These are phyloP conservation scores for Saccharomyces pastorianus DNA, from an alignment of 1,139 yeast genomes.

Conservation along the genomic window DNA sequence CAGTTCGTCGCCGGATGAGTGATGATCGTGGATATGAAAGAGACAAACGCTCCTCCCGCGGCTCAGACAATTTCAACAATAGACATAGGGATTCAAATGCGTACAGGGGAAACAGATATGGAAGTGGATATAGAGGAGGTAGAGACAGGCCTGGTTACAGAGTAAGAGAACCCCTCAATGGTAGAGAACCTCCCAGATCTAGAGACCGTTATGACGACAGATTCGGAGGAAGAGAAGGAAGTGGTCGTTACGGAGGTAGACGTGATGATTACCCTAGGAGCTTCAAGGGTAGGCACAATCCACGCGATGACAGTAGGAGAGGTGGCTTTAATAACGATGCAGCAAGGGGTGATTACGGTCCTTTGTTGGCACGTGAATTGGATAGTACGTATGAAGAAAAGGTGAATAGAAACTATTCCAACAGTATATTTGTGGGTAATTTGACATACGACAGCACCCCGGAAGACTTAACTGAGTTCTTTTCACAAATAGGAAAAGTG, in stretches of 20 bases:
- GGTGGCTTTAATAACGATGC: slow-evolving; percentile 27
- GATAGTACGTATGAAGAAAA: slow-evolving; percentile 32
- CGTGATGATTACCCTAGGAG: slow-evolving; percentile 7
- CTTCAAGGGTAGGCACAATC: slow-evolving; percentile 24
- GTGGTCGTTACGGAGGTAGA: slow-evolving; percentile 11
- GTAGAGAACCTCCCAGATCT: slow-evolving; percentile 16
- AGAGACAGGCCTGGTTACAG: slow-evolving; percentile 12
- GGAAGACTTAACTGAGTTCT: slow-evolving; percentile 51
- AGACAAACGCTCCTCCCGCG: not conserved
- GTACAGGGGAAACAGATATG: slow-evolving; percentile 17
- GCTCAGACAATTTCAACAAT: not conserved
- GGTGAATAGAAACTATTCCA: slow-evolving; percentile 57
- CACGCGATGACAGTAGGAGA: slow-evolving; percentile 16
- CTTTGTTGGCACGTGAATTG: slow-evolving; percentile 25
- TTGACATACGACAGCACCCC: slow-evolving; percentile 59
- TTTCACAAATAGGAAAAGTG: slow-evolving; percentile 59
- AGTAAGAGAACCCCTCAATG: slow-evolving; percentile 19
- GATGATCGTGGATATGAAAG: slow-evolving; percentile 1
- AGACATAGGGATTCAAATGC: slow-evolving; percentile 3
- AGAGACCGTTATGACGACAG: slow-evolving; percentile 12
- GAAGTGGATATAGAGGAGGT: slow-evolving; percentile 21
- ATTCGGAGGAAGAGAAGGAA: slow-evolving; percentile 25
- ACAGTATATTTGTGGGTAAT: slow-evolving; percentile 67
- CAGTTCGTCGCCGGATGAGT: slow-evolving; percentile 5
- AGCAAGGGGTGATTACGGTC: slow-evolving; percentile 21